Evolutionary conservation across 2,329 filamentous ascomycete genomes (phyloP).

Genomic region (Fusarium incarnatum): DNA sequence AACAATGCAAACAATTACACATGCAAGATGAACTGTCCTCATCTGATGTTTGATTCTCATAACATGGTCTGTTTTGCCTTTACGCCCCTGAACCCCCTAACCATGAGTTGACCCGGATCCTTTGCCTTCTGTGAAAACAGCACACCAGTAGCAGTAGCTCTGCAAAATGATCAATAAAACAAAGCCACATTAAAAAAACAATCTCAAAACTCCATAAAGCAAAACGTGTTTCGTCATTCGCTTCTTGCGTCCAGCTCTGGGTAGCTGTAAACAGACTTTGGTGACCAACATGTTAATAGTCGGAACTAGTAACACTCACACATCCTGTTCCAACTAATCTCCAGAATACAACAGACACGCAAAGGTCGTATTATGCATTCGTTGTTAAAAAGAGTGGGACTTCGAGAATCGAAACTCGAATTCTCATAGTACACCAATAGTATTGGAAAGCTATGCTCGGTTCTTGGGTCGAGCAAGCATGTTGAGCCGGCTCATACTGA

Average conservation of each 20-base stretch:
- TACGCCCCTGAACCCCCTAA: slow-evolving; percentile 40
- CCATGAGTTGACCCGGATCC: slow-evolving; percentile 35
- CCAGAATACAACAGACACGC: slow-evolving; percentile 10
- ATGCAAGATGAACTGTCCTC: slow-evolving; percentile 33
- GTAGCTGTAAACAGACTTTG: neutral
- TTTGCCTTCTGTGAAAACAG: slow-evolving; percentile 26
- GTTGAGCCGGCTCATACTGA: slow-evolving; percentile 70
- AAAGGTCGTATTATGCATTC: slow-evolving; percentile 42
- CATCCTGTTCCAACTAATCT: neutral
- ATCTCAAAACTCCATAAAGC: slow-evolving; percentile 47
- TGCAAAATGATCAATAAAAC: slow-evolving; percentile 23
- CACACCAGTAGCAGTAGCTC: slow-evolving; percentile 23
- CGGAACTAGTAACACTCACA: slow-evolving; percentile 6
- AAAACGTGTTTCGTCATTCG: slow-evolving; percentile 40
- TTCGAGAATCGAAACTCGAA: neutral
- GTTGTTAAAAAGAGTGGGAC: slow-evolving; percentile 8
- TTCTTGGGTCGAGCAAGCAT: slow-evolving; percentile 71
- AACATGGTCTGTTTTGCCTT: slow-evolving; percentile 41
- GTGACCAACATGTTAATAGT: slow-evolving; percentile 5
- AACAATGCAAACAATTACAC: slow-evolving; percentile 27
- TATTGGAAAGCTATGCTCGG: slow-evolving; percentile 55
- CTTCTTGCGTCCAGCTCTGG: slow-evolving; percentile 19
- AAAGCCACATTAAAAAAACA: slow-evolving; percentile 41
- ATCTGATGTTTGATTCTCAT: slow-evolving; percentile 41
- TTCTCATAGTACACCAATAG: neutral